Evolutionary conservation across 139 green algal genomes (phyloP), one percentile per base, ranked within the genome.

Genomic region (Coelastrella sp.): DNA sequence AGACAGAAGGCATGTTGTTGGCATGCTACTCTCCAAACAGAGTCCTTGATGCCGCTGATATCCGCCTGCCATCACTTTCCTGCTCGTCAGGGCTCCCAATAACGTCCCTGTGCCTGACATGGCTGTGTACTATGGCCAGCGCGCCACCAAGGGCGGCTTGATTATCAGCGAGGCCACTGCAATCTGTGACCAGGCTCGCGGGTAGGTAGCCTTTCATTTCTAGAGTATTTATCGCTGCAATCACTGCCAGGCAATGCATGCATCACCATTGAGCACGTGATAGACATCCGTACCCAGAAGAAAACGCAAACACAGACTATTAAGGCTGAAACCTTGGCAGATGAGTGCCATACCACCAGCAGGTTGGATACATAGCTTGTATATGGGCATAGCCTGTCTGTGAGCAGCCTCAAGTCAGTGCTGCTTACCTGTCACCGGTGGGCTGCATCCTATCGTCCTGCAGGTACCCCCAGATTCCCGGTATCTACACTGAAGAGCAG

Each of bases 401-500:
- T 4, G 4, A 19, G 27, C 49, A 57, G 9, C 35, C 7, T 74
- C 19, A 35, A 15, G 7, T 66, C 57, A 24, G 9, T 90, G 22
- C 74, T 56, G 14, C n/a, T 63, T 4, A 24, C 74, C 20, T 56
- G 25, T 61, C 24, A 61, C 59, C 7, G 24, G 19, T 59, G 9
- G 17, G 20, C 56, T 35, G 65, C 6, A 22, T 65, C 35, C 35
- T 49, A 3, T 49, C 3, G 82, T 58, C 25, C 49, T 83, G 49
- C 91, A 95, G 93, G 78, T 96, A 96, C 87, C 94, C 95, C 7
- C 90, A 94, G 73, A 91, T 89, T 6, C 96, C 96, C 6, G 96
- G 96, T 56, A 94, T 99, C 15, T 96, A 96, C 91, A 95, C 89
- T 0, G n/a, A 93, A 19, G 91, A 98, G 93, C 97, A 99, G 76